A percentile compares a stretch with the other conserved stretches of the same genome.
These are phyloP conservation scores for Agaricus blazei DNA, from an alignment of 768 basidiomycete genomes.

Conservation along the genomic window DNA sequence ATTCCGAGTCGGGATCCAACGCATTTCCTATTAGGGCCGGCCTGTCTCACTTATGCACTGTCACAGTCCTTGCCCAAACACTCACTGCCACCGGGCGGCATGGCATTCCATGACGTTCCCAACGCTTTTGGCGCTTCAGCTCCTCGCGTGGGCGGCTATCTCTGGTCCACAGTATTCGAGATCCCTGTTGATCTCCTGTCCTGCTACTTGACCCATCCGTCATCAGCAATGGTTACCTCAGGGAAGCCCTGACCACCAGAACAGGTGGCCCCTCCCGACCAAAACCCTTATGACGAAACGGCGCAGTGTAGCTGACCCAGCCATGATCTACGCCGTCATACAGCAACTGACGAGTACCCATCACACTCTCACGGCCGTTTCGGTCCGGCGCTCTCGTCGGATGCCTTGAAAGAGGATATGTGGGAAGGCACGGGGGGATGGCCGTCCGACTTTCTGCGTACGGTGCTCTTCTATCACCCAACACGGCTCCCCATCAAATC, in stretches of 20 bases:
- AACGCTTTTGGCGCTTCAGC: too few species aligned
- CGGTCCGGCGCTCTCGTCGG: not conserved
- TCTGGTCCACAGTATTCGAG: too few species aligned
- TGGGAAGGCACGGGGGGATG: not conserved
- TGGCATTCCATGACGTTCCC: too few species aligned
- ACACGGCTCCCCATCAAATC: slow-evolving; percentile 4
- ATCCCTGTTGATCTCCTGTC: not conserved
- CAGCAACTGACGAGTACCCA: too few species aligned
- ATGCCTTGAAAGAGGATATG: not conserved
- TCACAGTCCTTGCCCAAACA: too few species aligned
- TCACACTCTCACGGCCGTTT: not conserved
- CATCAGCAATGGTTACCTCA: not conserved
- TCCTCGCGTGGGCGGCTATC: too few species aligned
- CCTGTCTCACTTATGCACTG: not conserved
- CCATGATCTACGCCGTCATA: not conserved
- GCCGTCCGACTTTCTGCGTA: not conserved
- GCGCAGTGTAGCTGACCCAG: not conserved
- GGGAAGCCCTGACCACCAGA: not conserved
- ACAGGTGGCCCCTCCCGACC: not conserved
- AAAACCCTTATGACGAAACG: not conserved
- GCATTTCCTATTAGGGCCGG: slow-evolving; percentile 1
- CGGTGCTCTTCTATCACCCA: slow-evolving; percentile 10
- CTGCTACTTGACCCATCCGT: not conserved
- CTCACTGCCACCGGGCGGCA: too few species aligned
- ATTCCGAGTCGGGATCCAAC: slow-evolving; percentile 9